Evolutionary conservation across 148 eudicot species (phyloP), one percentile per base, ranked within the genome.

Genomic region (Euryodendron excelsum): DNA sequence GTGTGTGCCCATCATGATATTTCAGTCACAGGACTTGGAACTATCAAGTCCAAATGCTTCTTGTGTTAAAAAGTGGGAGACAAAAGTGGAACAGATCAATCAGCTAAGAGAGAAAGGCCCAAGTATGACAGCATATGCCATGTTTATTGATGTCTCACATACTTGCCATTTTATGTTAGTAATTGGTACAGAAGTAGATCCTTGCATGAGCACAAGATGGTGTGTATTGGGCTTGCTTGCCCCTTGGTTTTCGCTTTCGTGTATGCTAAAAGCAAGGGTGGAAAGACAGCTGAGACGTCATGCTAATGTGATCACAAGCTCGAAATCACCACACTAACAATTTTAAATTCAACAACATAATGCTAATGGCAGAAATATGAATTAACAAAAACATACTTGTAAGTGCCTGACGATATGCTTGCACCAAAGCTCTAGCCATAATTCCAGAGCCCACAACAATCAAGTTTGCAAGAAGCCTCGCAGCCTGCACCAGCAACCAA

Each of bases 331-430:
- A 47, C 17, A 39, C 44, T 13, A 0, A 1, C 53, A 69, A 69
- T 45, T n/a, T 36, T 25, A 23, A 14, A 45, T 45, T 48, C 47
- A 37, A 60, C 27, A 3, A 37, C 14, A 11, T 31, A 52, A 34
- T 33, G 8, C 27, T 11, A 52, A 31, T 50, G 31, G 11, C 4
- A 23, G 64, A 58, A 36, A 56, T 30, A 72, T 18, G 61, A 72
- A 36, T 31, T 8, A 44, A 69, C 55, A 52, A 66, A 44, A 36
- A 55, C 79, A 50, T 84, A 92, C 97, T 92, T 10, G 86, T 80
- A 77, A 92, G 81, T 69, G 94, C 97, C 82, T 89, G 92, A 39
- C 92, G 89, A 64, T 92, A 92, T 61, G 94, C 97, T 85, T 90
- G 94, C 78, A 82, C 86, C 70, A 92, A 34, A 77, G 90, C 91